Percentiles rank a stretch among this genome's conserved stretches.
Conservation (phyloP, 2,329 filamentous ascomycete genomes). For the Pestalotiopsis sp. region DNA sequence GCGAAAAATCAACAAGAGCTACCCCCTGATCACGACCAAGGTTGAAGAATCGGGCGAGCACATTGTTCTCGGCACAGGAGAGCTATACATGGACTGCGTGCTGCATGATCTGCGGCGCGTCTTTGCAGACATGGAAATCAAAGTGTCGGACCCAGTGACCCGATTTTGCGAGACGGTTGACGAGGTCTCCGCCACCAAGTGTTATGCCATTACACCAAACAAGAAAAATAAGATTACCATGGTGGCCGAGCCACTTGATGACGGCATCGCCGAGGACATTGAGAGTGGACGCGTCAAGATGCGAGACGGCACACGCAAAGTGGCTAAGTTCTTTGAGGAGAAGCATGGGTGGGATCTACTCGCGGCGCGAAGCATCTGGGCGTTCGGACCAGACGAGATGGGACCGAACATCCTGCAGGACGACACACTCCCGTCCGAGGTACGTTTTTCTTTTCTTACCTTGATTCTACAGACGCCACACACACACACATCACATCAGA, state of each 20-base stretch:
- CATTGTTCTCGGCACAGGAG: constrained; percentile 89
- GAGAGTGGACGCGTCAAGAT: constrained; percentile 89
- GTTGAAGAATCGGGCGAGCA: constrained; percentile 98
- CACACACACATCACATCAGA: neutral
- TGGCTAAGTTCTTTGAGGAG: constrained; percentile 95
- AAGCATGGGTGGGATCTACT: constrained; percentile 97
- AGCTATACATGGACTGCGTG: constrained; percentile 99
- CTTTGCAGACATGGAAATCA: constrained; percentile 99
- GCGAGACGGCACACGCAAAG: constrained; percentile 87
- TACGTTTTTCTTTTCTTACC: constrained; percentile 36
- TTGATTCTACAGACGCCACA: neutral
- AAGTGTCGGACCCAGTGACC: constrained; percentile 96
- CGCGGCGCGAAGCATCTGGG: constrained; percentile 94
- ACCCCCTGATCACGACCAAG: constrained; percentile 92
- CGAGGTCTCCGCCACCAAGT: constrained; percentile 96
- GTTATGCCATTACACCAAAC: constrained; percentile 95
- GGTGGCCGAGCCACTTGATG: constrained; percentile 93
- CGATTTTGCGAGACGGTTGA: constrained; percentile 97
- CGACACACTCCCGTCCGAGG: constrained; percentile 89
- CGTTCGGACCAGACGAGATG: constrained; percentile 93
- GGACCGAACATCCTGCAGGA: constrained; percentile 96
- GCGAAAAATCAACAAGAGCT: constrained; percentile 96
- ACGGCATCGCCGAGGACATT: constrained; percentile 93
- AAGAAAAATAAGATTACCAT: constrained; percentile 99
- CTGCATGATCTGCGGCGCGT: constrained; percentile 87